These are phyloP conservation scores for Hura crepitans DNA, from an alignment of 441 rosid species.

Conservation along the genomic window DNA sequence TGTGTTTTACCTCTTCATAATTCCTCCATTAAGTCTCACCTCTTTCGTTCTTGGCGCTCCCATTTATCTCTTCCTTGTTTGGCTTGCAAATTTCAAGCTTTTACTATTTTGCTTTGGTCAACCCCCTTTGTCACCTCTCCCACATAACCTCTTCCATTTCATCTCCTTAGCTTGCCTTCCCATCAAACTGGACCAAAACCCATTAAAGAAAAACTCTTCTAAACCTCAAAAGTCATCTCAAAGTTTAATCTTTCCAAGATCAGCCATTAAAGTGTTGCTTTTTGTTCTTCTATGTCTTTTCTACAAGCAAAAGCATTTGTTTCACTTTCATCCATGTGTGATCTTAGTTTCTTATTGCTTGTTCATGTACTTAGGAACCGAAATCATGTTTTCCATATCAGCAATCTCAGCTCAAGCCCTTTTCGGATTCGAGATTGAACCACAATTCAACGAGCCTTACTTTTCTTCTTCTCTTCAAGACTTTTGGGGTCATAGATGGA, in stretches of 20 bases:
- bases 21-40: slow-evolving; percentile 48
- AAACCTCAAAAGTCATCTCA: too few species aligned
- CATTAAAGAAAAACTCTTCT: background rate
- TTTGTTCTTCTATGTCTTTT: background rate
- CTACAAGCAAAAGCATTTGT: background rate
- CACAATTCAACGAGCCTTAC: slow-evolving; percentile 20
- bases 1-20: slow-evolving; percentile 38
- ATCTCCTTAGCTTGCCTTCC: slow-evolving; percentile 28
- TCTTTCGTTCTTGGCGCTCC: slow-evolving; percentile 31
- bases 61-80: slow-evolving; percentile 43
- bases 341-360: background rate
- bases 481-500: slow-evolving; percentile 24
- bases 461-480: slow-evolving; percentile 19
- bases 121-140: slow-evolving; percentile 44
- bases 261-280: background rate
- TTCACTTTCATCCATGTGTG: slow-evolving; percentile 5
- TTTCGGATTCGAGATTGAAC: slow-evolving; percentile 18
- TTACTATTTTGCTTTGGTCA: slow-evolving; percentile 54
- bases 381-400: slow-evolving; percentile 2
- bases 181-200: background rate
- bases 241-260: background rate
- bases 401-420: background rate
- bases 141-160: slow-evolving; percentile 44
- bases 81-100: slow-evolving; percentile 69
- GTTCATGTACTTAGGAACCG: slow-evolving; percentile 8